Conservation (phyloP, 108 stramenopile genomes). For the Asterionellopsis glacialis region DNA sequence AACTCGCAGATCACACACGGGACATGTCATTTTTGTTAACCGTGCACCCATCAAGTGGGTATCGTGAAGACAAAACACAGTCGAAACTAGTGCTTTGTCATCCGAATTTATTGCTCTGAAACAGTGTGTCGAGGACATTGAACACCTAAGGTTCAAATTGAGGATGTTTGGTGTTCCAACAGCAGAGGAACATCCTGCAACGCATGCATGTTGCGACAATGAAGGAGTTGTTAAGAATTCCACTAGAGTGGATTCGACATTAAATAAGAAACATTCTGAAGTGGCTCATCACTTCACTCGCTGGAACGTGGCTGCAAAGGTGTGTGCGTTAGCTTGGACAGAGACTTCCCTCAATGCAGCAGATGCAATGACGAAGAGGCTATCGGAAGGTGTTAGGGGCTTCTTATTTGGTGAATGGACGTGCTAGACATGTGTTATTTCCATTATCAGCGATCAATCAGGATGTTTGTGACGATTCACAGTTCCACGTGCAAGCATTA, state of each 20-base stretch:
- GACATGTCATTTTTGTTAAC: constrained; percentile 48
- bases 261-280: too few species aligned
- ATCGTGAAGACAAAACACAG: constrained; percentile 46
- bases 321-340: too few species aligned
- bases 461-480: too few species aligned
- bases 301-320: too few species aligned
- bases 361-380: too few species aligned
- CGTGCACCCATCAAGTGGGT: constrained; percentile 41
- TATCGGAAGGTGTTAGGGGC: too few species aligned
- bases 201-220: constrained; percentile 39
- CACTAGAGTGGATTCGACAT: constrained; percentile 28
- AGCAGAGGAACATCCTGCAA: constrained; percentile 20
- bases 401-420: too few species aligned
- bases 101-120: constrained; percentile 39
- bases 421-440: too few species aligned
- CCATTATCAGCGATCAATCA: too few species aligned
- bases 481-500: too few species aligned
- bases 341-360: too few species aligned
- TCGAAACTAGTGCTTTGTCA: constrained; percentile 55
- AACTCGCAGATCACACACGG: constrained; percentile 49
- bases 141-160: constrained; percentile 34
- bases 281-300: too few species aligned
- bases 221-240: constrained; percentile 26
- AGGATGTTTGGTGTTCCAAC: constrained; percentile 47
- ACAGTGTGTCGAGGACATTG: constrained; percentile 17